phyloP scores from a whole-genome alignment of 116 monocot species.

The Posidonia oceanica region DNA sequence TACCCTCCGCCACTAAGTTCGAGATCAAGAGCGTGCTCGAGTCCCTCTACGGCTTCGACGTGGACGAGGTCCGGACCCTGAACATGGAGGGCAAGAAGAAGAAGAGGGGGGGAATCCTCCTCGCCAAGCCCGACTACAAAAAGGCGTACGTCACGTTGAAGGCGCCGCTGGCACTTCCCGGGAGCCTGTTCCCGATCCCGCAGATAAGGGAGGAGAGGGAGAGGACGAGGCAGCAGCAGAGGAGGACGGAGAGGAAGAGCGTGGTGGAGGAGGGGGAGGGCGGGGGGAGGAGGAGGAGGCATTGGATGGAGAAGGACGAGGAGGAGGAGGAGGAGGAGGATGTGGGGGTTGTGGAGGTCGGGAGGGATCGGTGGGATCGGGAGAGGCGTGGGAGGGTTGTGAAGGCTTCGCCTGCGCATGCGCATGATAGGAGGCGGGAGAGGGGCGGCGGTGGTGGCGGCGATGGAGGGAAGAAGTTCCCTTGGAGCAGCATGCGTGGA shows the following conservation, averaged over 20 bases:
- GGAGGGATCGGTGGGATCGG: constrained; percentile 6
- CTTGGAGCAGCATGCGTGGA: constrained; percentile 27
- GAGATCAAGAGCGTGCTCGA: constrained; percentile 94
- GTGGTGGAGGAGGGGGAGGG: constrained; percentile 33
- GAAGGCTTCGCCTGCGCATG: not conserved
- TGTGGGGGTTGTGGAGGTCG: not conserved
- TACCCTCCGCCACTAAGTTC: constrained; percentile 95
- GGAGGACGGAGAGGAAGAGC: constrained; percentile 16
- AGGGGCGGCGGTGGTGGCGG: not conserved
- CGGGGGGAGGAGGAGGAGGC: not conserved
- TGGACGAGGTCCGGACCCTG: constrained; percentile 82
- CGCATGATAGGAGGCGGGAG: constrained; percentile 4
- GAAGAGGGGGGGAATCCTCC: constrained; percentile 54
- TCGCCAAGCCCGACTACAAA: constrained; percentile 92
- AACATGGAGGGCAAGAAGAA: constrained; percentile 99
- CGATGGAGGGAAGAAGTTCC: constrained; percentile 12
- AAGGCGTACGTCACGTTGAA: constrained; percentile 92
- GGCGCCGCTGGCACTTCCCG: constrained; percentile 52
- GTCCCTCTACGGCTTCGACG: constrained; percentile 90
- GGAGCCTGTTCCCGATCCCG: constrained; percentile 60
- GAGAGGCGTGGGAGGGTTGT: constrained; percentile 9
- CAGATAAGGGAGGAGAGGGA: constrained; percentile 42
- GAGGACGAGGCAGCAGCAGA: constrained; percentile 24
- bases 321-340: constrained; percentile 7
- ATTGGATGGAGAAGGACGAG: constrained; percentile 12